Evolutionary conservation across 2,329 filamentous ascomycete genomes (phyloP).

Genomic region (Alternaria sp.): DNA sequence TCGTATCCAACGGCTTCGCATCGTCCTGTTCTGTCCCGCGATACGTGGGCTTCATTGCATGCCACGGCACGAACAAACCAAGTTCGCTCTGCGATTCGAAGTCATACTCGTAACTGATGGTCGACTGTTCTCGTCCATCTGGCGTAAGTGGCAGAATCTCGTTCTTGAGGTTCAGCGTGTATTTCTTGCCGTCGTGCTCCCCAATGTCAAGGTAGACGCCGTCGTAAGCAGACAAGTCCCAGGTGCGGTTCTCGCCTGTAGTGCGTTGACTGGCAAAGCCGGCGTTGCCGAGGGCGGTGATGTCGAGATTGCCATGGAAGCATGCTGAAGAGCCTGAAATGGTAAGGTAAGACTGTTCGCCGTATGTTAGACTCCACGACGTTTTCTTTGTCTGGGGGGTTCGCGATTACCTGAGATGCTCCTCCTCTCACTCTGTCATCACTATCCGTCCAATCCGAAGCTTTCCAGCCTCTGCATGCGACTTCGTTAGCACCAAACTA

Average conservation of each 20-base stretch:
- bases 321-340: slow-evolving; percentile 52
- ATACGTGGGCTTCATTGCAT: slow-evolving; percentile 74
- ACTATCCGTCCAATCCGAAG: slow-evolving; percentile 70
- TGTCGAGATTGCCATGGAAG: slow-evolving; percentile 77
- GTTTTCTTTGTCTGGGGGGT: not conserved
- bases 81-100: slow-evolving; percentile 30
- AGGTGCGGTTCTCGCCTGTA: slow-evolving; percentile 62
- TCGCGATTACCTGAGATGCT: slow-evolving; percentile 61
- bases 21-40: slow-evolving; percentile 71
- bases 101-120: slow-evolving; percentile 73
- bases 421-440: slow-evolving; percentile 83
- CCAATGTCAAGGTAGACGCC: slow-evolving; percentile 66
- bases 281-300: slow-evolving; percentile 76
- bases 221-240: slow-evolving; percentile 70
- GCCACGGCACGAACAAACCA: slow-evolving; percentile 68
- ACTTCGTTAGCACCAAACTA: not conserved
- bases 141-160: slow-evolving; percentile 64
- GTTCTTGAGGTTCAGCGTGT: slow-evolving; percentile 80
- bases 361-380: not conserved
- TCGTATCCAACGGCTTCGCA: slow-evolving; percentile 66
- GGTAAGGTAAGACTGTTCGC: slow-evolving; percentile 58
- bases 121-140: slow-evolving; percentile 75
- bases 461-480: slow-evolving; percentile 63
- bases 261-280: slow-evolving; percentile 84
- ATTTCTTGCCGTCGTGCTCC: slow-evolving; percentile 69